phyloP scores from a whole-genome alignment of 441 rosid genomes.

The Biscutella laevigata region DNA sequence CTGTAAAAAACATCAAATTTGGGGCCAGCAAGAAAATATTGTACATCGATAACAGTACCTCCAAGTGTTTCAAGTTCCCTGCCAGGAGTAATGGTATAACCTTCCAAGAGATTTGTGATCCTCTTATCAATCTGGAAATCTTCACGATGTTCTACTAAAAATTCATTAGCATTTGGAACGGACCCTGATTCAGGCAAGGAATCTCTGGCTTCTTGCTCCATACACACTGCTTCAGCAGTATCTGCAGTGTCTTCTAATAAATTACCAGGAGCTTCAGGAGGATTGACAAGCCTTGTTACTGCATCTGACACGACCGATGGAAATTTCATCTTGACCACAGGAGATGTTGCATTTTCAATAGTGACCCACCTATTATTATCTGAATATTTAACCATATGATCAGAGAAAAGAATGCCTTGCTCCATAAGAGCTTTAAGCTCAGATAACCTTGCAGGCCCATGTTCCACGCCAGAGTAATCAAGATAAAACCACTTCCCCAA shows the following conservation, averaged over 20 bases:
- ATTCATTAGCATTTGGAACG: conserved; percentile 23
- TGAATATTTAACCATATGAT: conserved; percentile 82
- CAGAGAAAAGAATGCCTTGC: conserved; percentile 69
- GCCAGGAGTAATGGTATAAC: conserved; percentile 59
- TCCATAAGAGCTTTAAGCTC: conserved; percentile 79
- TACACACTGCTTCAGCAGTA: conserved; percentile 32
- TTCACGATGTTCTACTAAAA: conserved; percentile 33
- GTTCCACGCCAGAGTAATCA: conserved; percentile 74
- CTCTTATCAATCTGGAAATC: conserved; percentile 69
- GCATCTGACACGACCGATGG: conserved; percentile 62
- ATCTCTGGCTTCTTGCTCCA: conserved; percentile 32
- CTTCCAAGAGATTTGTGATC: conserved; percentile 66
- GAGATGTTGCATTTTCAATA: conserved; percentile 94
- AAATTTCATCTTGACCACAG: conserved; percentile 47
- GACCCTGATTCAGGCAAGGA: conserved; percentile 21
- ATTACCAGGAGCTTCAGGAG: conserved; percentile 99
- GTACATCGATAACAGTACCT: conserved; percentile 40
- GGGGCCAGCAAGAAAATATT: conserved; percentile 1
- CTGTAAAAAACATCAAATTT: not conserved
- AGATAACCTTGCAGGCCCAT: conserved; percentile 75
- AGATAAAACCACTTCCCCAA: conserved; percentile 94
- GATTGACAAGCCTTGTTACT: conserved; percentile 67
- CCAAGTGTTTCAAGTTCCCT: conserved; percentile 74
- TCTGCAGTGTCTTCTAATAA: conserved; percentile 56
- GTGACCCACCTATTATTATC: conserved; percentile 92